Evolutionary conservation across 1,284 basidiomycete genomes (phyloP).

Genomic region (Peniophora sp.): DNA sequence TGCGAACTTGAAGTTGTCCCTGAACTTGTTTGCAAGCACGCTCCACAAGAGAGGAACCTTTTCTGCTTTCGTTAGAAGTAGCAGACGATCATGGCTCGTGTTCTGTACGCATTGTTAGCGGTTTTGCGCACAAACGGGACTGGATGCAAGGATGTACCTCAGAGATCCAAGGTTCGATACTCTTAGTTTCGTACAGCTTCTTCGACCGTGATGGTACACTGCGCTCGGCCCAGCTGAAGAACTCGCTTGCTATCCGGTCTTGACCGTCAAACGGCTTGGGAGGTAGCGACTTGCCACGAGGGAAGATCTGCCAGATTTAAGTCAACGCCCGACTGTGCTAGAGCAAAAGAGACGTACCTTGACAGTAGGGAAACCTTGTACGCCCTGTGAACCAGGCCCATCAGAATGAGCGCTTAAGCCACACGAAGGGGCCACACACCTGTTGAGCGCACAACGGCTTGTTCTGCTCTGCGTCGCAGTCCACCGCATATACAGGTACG

Average conservation of each 20-base stretch:
- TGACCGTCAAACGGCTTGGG: constrained; percentile 65
- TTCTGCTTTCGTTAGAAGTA: constrained; percentile 71
- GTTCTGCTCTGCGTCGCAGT: constrained; percentile 84
- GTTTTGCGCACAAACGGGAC: neutral
- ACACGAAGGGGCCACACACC: constrained; percentile 24
- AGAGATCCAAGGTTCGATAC: constrained; percentile 52
- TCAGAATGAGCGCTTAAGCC: neutral
- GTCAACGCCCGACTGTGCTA: too few relatives aligned
- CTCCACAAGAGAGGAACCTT: constrained; percentile 83
- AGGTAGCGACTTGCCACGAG: constrained; percentile 57
- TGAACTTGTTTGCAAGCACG: constrained; percentile 71
- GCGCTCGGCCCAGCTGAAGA: constrained; percentile 73
- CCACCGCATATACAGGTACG: constrained; percentile 83
- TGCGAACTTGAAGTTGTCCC: constrained; percentile 58
- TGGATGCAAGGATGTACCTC: neutral
- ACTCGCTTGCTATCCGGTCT: constrained; percentile 65
- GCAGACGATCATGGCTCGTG: constrained; percentile 48
- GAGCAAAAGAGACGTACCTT: constrained; percentile 37
- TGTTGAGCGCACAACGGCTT: constrained; percentile 78
- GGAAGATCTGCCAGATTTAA: constrained; percentile 55
- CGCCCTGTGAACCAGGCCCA: constrained; percentile 42
- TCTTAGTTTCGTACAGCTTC: constrained; percentile 54
- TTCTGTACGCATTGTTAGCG: constrained; percentile 29
- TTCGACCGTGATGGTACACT: constrained; percentile 64
- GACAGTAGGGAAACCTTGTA: constrained; percentile 91